Evolutionary conservation across 495 filamentous ascomycete species (phyloP), one percentile per base, ranked within the genome.

Genomic region (Aspergillus olivimuriae): DNA sequence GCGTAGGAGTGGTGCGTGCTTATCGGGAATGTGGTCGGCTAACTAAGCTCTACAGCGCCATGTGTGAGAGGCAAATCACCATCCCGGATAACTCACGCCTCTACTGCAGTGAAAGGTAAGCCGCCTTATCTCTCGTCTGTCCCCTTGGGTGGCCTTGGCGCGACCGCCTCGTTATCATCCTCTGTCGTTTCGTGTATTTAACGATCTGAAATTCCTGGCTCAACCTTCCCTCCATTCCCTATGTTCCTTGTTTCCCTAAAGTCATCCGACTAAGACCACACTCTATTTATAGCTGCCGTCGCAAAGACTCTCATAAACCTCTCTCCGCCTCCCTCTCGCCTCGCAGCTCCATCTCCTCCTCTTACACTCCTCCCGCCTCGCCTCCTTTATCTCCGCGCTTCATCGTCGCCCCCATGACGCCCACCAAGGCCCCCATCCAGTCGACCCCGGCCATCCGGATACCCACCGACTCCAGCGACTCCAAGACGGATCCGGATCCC

Each of bases 41-140:
- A 51, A 68, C 53, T 26, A 16, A 50, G 19, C 23, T 52, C 41
- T 54, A 28, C 58, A 81, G 80, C 53, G 69, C 76, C 35, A 75
- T 76, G 57, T 87, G 82, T 61, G 76, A 81, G 48, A 77, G 76
- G 56, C 83, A 86, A 58, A 83, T 84, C 43, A 69, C 76, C 14
- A 70, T 77, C 26, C 84, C 83, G 28, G 74, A 78, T 57, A 75
- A 76, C 50, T 72, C 71, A 10, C 70, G 84, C 26, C 65, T 77
- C 21, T 77, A 77, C 51, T 77, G 74, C 59, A 75, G 72, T 50
- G 73, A 76, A 66, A 67, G 68, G 73, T 75, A 70, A 48, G 61
- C 44, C 17, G 15, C 10, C 21, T 34, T 43, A 18, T 38, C 40
- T n/a, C 44, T 55, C 37, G 41, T 51, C 19, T 38, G 2, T 21